Percentiles rank a stretch among this genome's conserved stretches.
Conservation (phyloP, 805 yeast genomes). For the Metschnikowia similis region DNA sequence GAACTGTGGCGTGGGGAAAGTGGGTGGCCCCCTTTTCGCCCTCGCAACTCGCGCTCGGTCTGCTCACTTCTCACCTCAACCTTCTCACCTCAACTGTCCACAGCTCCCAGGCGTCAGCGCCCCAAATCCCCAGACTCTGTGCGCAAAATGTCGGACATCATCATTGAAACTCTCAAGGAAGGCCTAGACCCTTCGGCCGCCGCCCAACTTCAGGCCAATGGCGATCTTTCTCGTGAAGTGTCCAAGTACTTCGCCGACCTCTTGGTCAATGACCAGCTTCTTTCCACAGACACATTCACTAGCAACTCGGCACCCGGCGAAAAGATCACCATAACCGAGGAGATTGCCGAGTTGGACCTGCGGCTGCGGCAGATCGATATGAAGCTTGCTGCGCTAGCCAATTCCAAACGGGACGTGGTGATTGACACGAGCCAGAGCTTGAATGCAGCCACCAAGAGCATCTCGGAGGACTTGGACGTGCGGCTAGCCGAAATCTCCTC, state of each 20-base stretch:
- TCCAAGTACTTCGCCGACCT: constrained; percentile 35
- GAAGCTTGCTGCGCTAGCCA: constrained; percentile 39
- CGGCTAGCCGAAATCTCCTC: constrained; percentile 14
- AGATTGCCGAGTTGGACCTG: constrained; percentile 69
- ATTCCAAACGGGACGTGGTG: constrained; percentile 43
- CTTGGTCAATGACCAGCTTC: constrained; percentile 45
- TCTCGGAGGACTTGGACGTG: constrained; percentile 10
- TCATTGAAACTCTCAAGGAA: constrained; percentile 28
- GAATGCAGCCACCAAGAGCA: constrained; percentile 12
- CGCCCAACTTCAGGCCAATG: constrained; percentile 18
- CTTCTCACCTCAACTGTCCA: background rate
- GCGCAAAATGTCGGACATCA: constrained; percentile 21
- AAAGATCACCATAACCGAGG: constrained; percentile 49
- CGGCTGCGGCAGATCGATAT: constrained; percentile 46
- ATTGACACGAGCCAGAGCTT: constrained; percentile 37
- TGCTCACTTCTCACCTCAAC: too few relatives aligned
- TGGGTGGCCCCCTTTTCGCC: background rate
- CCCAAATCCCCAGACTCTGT: background rate
- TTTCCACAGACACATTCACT: constrained; percentile 42
- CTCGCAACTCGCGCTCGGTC: constrained; percentile 1
- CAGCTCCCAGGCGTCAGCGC: background rate
- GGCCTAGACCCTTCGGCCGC: constrained; percentile 24
- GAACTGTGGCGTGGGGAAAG: too few relatives aligned
- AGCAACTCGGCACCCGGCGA: constrained; percentile 25
- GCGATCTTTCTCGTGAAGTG: constrained; percentile 18